These are phyloP conservation scores for Fusarium sp. DNA, from an alignment of 2,329 filamentous ascomycete genomes.

Conservation along the genomic window DNA sequence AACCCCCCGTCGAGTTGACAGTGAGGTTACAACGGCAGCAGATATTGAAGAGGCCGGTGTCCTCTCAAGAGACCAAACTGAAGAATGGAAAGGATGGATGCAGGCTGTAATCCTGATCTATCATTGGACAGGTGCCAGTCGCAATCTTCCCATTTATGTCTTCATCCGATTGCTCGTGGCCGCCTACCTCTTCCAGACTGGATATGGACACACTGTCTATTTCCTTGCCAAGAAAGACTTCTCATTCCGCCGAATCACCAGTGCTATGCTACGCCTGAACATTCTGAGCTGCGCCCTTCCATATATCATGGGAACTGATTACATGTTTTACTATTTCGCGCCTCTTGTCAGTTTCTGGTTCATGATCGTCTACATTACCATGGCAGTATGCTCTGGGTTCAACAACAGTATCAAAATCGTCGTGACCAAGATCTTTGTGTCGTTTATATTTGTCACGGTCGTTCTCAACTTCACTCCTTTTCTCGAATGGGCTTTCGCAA, in stretches of 20 bases:
- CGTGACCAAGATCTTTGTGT: constrained; percentile 61
- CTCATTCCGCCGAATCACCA: constrained; percentile 64
- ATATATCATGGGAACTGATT: constrained; percentile 69
- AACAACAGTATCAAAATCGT: constrained; percentile 61
- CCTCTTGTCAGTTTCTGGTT: constrained; percentile 74
- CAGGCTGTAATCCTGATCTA: constrained; percentile 67
- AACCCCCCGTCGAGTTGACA: constrained; percentile 24
- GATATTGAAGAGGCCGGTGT: constrained; percentile 39
- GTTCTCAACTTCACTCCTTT: constrained; percentile 33
- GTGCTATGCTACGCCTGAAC: constrained; percentile 70
- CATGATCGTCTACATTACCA: constrained; percentile 66
- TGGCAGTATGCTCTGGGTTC: constrained; percentile 57
- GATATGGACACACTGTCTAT: constrained; percentile 72
- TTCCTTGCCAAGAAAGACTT: constrained; percentile 70
- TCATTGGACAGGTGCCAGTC: constrained; percentile 68
- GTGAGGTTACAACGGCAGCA: constrained; percentile 5
- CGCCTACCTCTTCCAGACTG: constrained; percentile 72
- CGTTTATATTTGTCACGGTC: constrained; percentile 57
- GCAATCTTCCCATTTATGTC: constrained; percentile 64
- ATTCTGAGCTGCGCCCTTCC: constrained; percentile 66
- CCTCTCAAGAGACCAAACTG: constrained; percentile 65
- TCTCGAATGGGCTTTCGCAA: constrained; percentile 39
- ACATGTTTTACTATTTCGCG: constrained; percentile 67
- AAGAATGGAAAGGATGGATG: constrained; percentile 78
- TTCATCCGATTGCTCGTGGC: constrained; percentile 67